phyloP scores from a whole-genome alignment of 2,329 filamentous ascomycete genomes.

The Nothophoma quercina region DNA sequence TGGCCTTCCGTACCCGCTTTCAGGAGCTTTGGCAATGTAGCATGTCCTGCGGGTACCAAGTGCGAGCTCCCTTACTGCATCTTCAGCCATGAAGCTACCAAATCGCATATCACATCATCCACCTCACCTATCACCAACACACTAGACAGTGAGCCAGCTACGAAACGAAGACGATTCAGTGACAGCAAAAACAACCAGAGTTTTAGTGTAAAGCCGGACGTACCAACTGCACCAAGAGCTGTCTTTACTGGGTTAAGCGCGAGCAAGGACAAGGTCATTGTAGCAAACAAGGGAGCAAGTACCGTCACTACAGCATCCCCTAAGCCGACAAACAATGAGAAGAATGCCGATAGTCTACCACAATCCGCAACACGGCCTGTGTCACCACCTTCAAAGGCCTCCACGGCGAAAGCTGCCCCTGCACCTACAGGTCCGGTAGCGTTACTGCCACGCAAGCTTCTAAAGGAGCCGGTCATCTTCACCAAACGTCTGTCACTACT shows the following conservation, averaged over 20 bases:
- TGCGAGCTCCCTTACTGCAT: constrained; percentile 66
- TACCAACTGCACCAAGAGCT: constrained; percentile 13
- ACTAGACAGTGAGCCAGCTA: constrained; percentile 21
- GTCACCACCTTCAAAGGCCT: constrained; percentile 40
- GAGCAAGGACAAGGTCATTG: constrained; percentile 20
- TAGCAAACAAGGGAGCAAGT: constrained; percentile 16
- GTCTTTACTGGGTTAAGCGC: constrained; percentile 37
- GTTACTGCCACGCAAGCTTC: constrained; percentile 73
- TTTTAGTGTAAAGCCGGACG: not conserved
- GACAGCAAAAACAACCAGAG: constrained; percentile 21
- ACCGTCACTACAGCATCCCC: not conserved
- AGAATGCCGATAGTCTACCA: constrained; percentile 18
- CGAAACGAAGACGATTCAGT: constrained; percentile 45
- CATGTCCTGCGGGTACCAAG: constrained; percentile 59
- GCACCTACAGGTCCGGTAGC: constrained; percentile 54
- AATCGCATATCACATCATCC: constrained; percentile 5
- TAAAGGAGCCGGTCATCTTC: constrained; percentile 54
- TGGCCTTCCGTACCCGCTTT: constrained; percentile 40
- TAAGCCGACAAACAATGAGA: constrained; percentile 14
- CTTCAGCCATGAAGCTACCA: constrained; percentile 60
- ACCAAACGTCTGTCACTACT: constrained; percentile 53
- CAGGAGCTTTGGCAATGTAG: constrained; percentile 33
- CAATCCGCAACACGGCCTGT: constrained; percentile 38
- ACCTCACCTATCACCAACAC: constrained; percentile 4
- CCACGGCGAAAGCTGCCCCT: constrained; percentile 18